Base-by-base conservation (phyloP, 2,329 filamentous ascomycete species). In the Botrytis galanthina region DNA sequence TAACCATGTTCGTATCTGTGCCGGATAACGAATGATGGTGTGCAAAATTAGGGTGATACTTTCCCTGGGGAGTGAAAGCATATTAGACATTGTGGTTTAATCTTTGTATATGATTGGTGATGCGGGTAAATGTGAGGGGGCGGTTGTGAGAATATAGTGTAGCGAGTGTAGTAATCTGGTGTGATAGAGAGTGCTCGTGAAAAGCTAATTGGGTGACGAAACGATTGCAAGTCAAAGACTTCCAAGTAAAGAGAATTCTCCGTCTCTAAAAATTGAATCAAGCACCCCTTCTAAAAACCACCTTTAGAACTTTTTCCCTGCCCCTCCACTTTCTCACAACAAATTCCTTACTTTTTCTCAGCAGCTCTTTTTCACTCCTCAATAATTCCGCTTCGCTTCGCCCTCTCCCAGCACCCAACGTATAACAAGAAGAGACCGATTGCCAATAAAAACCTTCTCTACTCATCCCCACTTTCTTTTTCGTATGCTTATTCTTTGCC, bases 381-480 rank as follows among this genome's bases (percentile, higher is more conserved):
- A 69, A 69, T 44, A 69, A 42, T n/a, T 42, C 66, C 22, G n/a
- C 20, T n/a, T 69, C 66, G 37, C 37, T 42, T 26, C 66, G 54
- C 2, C 48, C 66, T 44, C 37, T 39, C 5, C 66, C 66, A 22
- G n/a, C 18, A 32, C 39, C 39, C 37, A 42, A 57, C 10, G 66
- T 69, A 57, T 69, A 69, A 57, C 48, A 69, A 57, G 66, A 69
- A 57, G 66, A 69, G 18, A 69, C 20, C 2, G 66, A 57, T 42
- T 69, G 48, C 66, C 66, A 69, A 57, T 57, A 69, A 57, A 69
- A 59, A n/a, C 66, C 66, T n/a, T 69, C 66, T 69, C 66, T 42
- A 57, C 35, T 42, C 66, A 57, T 69, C 26, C 37, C 64, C 20
- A 10, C 8, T n/a, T 32, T 32, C 39, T 26, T n/a, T 16, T 42